phyloP scores from a whole-genome alignment of 257 asterid genomes.

The Linderniella brevidens region DNA sequence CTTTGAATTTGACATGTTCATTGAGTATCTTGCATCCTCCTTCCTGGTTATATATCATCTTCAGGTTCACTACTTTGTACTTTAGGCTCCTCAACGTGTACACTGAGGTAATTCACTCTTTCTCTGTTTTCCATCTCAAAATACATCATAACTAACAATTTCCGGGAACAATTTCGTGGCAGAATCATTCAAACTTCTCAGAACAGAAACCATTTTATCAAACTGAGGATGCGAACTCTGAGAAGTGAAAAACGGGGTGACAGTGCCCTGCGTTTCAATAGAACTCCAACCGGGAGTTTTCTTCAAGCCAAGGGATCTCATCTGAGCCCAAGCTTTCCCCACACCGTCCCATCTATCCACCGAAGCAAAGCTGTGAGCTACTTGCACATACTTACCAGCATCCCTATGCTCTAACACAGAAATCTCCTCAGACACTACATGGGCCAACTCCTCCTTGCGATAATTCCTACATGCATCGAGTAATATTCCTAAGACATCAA shows the following conservation, averaged over 20 bases:
- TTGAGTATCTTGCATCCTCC: too few species aligned
- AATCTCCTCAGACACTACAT: slow-evolving; percentile 37
- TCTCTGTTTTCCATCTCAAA: too few species aligned
- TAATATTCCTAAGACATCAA: slow-evolving; percentile 55
- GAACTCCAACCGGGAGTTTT: slow-evolving; percentile 80
- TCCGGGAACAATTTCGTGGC: slow-evolving; percentile 14
- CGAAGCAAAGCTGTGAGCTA: slow-evolving; percentile 77
- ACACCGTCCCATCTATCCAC: slow-evolving; percentile 62
- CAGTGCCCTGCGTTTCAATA: slow-evolving; percentile 52
- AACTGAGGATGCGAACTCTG: slow-evolving; percentile 49
- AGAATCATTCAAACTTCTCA: slow-evolving; percentile 29
- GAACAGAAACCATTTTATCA: slow-evolving; percentile 22
- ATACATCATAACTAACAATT: too few species aligned
- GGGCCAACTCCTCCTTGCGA: slow-evolving; percentile 30
- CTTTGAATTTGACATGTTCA: too few species aligned
- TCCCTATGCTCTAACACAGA: slow-evolving; percentile 30
- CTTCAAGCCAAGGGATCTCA: slow-evolving; percentile 56
- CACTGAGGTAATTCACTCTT: too few species aligned
- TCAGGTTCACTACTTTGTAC: too few species aligned
- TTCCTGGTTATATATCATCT: too few species aligned
- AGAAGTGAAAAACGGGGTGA: slow-evolving; percentile 42
- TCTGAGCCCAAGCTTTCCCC: slow-evolving; percentile 61
- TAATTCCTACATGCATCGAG: slow-evolving; percentile 54
- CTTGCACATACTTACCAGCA: slow-evolving; percentile 69
- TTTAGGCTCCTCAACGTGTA: too few species aligned